Percentiles rank a stretch among this genome's conserved stretches.
These are phyloP conservation scores for Globisporangium mamillatum DNA, from an alignment of 352 stramenopile species.

Conservation along the genomic window DNA sequence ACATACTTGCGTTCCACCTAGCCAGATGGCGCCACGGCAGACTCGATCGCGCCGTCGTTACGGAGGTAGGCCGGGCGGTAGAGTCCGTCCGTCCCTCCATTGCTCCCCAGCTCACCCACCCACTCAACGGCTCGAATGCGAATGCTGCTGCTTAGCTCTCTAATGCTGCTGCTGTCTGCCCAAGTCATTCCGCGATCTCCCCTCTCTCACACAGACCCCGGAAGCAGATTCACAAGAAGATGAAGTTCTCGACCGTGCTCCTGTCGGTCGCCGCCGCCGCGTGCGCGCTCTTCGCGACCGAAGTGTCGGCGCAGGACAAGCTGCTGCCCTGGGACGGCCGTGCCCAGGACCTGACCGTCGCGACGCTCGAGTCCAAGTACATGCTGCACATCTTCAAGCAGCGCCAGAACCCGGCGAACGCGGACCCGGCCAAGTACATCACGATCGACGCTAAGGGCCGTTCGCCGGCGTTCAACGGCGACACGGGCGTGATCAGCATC, in stretches of 20 bases:
- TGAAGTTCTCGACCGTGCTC: constrained; percentile 20
- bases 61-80: background rate
- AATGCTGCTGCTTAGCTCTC: background rate
- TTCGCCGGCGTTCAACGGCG: constrained; percentile 52
- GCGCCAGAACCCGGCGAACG: constrained; percentile 40
- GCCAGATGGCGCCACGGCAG: background rate
- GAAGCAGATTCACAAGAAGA: background rate
- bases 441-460: constrained; percentile 33
- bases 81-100: background rate
- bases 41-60: background rate
- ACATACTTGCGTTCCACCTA: background rate
- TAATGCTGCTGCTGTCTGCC: too few relatives aligned
- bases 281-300: constrained; percentile 11
- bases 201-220: background rate
- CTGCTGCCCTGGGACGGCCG: constrained; percentile 57
- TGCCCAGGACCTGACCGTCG: constrained; percentile 47
- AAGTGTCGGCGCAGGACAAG: constrained; percentile 20
- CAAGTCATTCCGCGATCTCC: constrained; percentile 6
- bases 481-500: constrained; percentile 59
- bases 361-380: constrained; percentile 54
- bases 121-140: background rate
- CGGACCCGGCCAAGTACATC: constrained; percentile 49
- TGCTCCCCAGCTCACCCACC: background rate
- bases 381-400: constrained; percentile 67
- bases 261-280: constrained; percentile 15